phyloP scores from a whole-genome alignment of 305 asterid genomes.

The Lippia alba region DNA sequence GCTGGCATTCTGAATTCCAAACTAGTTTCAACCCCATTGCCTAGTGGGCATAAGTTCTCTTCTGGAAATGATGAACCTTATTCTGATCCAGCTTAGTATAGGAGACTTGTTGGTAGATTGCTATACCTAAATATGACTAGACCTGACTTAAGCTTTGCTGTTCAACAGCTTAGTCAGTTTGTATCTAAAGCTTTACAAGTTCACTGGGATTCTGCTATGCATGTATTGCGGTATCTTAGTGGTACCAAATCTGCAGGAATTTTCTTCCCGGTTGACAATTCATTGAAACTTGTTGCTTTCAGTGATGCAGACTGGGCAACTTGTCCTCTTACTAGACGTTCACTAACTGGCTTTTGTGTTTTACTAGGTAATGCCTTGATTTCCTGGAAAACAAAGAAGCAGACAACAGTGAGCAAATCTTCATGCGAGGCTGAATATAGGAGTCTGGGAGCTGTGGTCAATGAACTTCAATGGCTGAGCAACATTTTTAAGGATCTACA shows the following conservation, averaged over 20 bases:
- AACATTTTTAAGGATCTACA: not conserved
- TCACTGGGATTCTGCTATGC: not conserved
- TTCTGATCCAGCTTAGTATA: not conserved
- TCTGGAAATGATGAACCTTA: too few species aligned
- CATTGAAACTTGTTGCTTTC: not conserved
- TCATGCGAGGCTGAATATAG: not conserved
- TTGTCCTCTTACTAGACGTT: not conserved
- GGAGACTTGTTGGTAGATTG: not conserved
- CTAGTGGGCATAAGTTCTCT: too few species aligned
- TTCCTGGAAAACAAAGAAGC: not conserved
- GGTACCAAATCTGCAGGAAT: not conserved
- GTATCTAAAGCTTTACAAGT: not conserved
- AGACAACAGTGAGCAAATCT: not conserved
- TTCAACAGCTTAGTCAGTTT: not conserved
- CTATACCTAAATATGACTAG: not conserved
- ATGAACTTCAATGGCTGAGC: not conserved
- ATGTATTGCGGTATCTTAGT: not conserved
- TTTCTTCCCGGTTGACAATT: not conserved
- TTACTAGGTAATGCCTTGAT: not conserved
- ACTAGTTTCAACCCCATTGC: too few species aligned
- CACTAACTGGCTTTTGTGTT: not conserved
- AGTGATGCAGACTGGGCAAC: not conserved
- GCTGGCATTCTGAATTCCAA: too few species aligned
- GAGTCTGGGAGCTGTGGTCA: not conserved
- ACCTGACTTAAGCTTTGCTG: not conserved